Conservation (phyloP, 2,329 filamentous ascomycete genomes). For the Epichloe coenophiala region DNA sequence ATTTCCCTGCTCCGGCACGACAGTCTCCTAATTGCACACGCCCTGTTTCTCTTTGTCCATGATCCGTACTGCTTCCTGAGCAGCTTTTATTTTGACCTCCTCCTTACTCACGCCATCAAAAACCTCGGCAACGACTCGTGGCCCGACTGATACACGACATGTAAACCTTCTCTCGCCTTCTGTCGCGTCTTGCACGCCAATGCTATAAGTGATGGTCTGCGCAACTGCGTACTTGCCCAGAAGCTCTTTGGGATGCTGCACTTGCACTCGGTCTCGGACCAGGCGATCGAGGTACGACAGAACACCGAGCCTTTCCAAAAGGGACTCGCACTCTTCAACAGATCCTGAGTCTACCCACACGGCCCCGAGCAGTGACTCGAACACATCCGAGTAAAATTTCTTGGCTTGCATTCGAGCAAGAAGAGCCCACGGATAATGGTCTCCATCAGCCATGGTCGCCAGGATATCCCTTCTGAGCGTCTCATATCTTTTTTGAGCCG, state of each 20-base stretch:
- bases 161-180: slow-evolving; percentile 16
- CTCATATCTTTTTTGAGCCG: slow-evolving; percentile 31
- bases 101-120: slow-evolving; percentile 31
- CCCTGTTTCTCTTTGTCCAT: slow-evolving; percentile 14
- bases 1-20: neutral
- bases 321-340: slow-evolving; percentile 40
- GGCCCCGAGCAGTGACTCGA: slow-evolving; percentile 71
- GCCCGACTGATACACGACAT: slow-evolving; percentile 38
- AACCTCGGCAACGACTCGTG: slow-evolving; percentile 30
- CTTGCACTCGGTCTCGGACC: slow-evolving; percentile 43
- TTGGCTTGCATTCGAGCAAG: slow-evolving; percentile 51
- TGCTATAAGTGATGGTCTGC: slow-evolving; percentile 40
- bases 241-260: slow-evolving; percentile 52
- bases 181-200: slow-evolving; percentile 14
- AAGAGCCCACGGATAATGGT: slow-evolving; percentile 61
- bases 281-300: slow-evolving; percentile 48
- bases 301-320: slow-evolving; percentile 54
- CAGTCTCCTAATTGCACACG: neutral
- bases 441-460: slow-evolving; percentile 32
- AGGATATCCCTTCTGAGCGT: slow-evolving; percentile 35
- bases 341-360: slow-evolving; percentile 69
- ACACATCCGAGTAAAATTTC: slow-evolving; percentile 73
- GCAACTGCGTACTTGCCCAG: slow-evolving; percentile 44
- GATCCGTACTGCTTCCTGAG: slow-evolving; percentile 32
- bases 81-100: slow-evolving; percentile 43